phyloP scores from a whole-genome alignment of 2,329 filamentous ascomycete genomes.

The Dryadomyces sulphureus region DNA sequence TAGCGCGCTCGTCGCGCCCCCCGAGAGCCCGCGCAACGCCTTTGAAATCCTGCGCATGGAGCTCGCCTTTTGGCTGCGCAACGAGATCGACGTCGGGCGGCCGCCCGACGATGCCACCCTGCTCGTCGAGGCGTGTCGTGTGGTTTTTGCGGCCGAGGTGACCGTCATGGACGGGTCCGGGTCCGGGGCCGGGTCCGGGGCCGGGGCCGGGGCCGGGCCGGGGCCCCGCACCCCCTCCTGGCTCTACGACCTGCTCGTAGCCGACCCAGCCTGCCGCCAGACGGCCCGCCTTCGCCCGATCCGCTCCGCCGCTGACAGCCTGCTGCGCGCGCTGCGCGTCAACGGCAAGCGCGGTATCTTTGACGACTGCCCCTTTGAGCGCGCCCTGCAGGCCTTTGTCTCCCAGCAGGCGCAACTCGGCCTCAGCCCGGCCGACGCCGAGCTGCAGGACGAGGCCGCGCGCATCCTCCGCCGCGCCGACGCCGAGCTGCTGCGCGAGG shows the following conservation, averaged over 20 bases:
- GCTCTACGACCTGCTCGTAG: conserved; percentile 45
- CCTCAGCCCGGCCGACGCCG: conserved; percentile 43
- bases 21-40: conserved; percentile 36
- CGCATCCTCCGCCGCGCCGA: conserved; percentile 43
- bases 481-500: conserved; percentile 13
- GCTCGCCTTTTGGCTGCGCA: conserved; percentile 34
- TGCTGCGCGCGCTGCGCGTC: conserved; percentile 33
- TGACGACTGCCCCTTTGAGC: conserved; percentile 39
- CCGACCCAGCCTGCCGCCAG: conserved; percentile 24
- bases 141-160: conserved; percentile 40
- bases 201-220: conserved; percentile 11
- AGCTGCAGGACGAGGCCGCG: conserved; percentile 45
- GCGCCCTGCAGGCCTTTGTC: conserved; percentile 38
- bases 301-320: conserved; percentile 29
- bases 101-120: conserved; percentile 36
- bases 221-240: conserved; percentile 28
- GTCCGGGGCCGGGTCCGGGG: conserved; percentile 12
- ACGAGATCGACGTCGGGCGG: conserved; percentile 24
- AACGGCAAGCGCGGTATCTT: conserved; percentile 44
- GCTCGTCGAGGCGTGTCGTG: conserved; percentile 41
- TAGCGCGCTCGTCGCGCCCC: conserved; percentile 27
- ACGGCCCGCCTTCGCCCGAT: conserved; percentile 34
- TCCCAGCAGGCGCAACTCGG: conserved; percentile 35
- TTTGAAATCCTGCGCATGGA: conserved; percentile 48
- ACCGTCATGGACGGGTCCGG: too few relatives aligned